Base-by-base conservation (phyloP, 176 grass and related monocot genomes). In the Musa schizocarpa region DNA sequence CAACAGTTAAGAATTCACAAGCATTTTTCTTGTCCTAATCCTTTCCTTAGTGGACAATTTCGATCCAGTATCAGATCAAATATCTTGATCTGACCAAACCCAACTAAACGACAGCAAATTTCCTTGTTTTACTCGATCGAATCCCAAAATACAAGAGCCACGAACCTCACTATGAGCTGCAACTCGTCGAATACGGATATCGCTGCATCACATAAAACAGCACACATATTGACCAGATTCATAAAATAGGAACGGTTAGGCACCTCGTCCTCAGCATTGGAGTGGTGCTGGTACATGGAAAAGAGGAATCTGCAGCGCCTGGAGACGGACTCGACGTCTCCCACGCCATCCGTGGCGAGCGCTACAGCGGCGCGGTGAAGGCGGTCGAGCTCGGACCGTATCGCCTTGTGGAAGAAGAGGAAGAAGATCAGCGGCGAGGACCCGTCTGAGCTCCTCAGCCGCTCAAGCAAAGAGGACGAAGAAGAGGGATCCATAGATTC, bases 341-440 rank as follows among this genome's bases (percentile, higher is more conserved):
- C 86, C 9, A 34, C 24, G 16, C 75, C 62, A 24, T 87, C 84
- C 34, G 82, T 84, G 11, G 89, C 84, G 55, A 96, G 73, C 21
- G 62, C 82, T 79, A 89, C 77, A 27, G 89, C 89, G 54, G 80
- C 82, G 72, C 79, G 77, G 82, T 92, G 82, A 70, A 96, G 73
- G 79, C 69, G 53, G 34, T 92, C 86, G 24, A 96, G 82, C 82
- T 92, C 92, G 62, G 84, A 83, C 71, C 89, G 89, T 73, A 96
- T 96, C 73, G 88, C 92, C 86, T 96, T 96, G 82, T 96, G 92
- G 89, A 92, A 96, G 77, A 85, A 96, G 74, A 89, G 82, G 79
- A 96, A 87, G 53, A 96, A 87, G 59, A 92, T 81, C 78, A 96
- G 77, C 21, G 92, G 88, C 54, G 84, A 76, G 25, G 64, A 26